phyloP scores from a whole-genome alignment of 148 eudicot species.

The Nepenthes mirabilis region DNA sequence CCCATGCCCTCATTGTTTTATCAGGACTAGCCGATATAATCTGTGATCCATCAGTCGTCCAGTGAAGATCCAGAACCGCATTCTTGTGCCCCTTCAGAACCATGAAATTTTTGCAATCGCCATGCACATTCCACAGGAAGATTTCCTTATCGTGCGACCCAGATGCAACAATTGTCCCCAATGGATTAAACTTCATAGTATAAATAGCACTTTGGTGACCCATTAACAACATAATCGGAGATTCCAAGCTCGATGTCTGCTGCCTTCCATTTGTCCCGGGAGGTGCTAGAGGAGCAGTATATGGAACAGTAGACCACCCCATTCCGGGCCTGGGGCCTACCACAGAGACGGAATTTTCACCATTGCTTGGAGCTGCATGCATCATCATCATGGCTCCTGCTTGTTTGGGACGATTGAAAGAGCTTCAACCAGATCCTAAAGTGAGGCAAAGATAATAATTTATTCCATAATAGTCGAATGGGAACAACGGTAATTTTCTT shows the following conservation, averaged over 20 bases:
- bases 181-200: constrained; percentile 90
- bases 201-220: constrained; percentile 93
- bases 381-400: constrained; percentile 17
- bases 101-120: constrained; percentile 42
- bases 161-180: constrained; percentile 74
- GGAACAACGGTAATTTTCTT: too few relatives aligned
- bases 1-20: constrained; percentile 92
- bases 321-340: constrained; percentile 63
- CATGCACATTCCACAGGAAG: constrained; percentile 48
- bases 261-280: constrained; percentile 70
- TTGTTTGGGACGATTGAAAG: too few relatives aligned
- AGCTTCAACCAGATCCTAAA: too few relatives aligned
- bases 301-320: constrained; percentile 59
- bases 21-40: constrained; percentile 90
- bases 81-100: constrained; percentile 95
- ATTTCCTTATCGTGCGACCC: constrained; percentile 94
- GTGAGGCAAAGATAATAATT: too few relatives aligned
- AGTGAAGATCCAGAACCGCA: constrained; percentile 86
- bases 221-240: constrained; percentile 79
- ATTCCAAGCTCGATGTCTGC: constrained; percentile 77
- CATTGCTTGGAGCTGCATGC: constrained; percentile 32
- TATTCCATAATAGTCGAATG: too few relatives aligned
- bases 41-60: constrained; percentile 88
- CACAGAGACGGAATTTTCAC: constrained; percentile 72
- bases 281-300: constrained; percentile 41